These are phyloP conservation scores for Daldinia vernicosa DNA, from an alignment of 495 filamentous ascomycete species.

Conservation along the genomic window DNA sequence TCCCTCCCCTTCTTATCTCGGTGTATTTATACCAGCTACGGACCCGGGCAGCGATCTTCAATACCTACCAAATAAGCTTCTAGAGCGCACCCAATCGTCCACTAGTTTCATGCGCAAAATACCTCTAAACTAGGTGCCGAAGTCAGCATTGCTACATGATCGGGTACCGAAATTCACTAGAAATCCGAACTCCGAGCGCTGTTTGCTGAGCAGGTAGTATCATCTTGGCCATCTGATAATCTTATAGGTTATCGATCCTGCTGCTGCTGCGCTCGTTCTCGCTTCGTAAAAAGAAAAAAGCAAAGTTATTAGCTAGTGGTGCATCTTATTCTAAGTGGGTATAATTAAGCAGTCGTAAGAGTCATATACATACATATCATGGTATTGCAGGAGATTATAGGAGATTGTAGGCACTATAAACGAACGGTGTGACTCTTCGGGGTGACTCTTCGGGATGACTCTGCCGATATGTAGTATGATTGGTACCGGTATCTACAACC, in stretches of 20 bases:
- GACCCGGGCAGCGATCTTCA: background rate
- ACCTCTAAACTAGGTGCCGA: background rate
- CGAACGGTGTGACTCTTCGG: constrained; percentile 3
- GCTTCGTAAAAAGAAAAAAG: background rate
- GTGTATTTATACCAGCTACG: constrained; percentile 2
- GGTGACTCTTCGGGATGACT: background rate
- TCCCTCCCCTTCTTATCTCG: constrained; percentile 1
- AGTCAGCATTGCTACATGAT: background rate
- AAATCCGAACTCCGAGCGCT: background rate
- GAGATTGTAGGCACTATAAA: background rate
- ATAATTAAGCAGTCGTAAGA: background rate
- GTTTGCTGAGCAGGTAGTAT: background rate
- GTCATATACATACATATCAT: background rate
- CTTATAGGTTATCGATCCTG: constrained; percentile 6
- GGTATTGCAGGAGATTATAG: background rate
- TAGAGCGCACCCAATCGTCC: background rate
- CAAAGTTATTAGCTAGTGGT: background rate
- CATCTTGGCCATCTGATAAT: background rate
- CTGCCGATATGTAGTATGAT: too few relatives aligned
- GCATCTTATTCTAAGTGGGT: background rate
- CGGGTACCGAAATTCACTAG: background rate
- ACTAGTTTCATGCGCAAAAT: background rate
- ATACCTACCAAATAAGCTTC: constrained; percentile 1
- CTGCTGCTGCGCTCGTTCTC: background rate
- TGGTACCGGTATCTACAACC: background rate